Evolutionary conservation across 2,329 filamentous ascomycete genomes (phyloP).

Genomic region (Colletotrichum liriopes): DNA sequence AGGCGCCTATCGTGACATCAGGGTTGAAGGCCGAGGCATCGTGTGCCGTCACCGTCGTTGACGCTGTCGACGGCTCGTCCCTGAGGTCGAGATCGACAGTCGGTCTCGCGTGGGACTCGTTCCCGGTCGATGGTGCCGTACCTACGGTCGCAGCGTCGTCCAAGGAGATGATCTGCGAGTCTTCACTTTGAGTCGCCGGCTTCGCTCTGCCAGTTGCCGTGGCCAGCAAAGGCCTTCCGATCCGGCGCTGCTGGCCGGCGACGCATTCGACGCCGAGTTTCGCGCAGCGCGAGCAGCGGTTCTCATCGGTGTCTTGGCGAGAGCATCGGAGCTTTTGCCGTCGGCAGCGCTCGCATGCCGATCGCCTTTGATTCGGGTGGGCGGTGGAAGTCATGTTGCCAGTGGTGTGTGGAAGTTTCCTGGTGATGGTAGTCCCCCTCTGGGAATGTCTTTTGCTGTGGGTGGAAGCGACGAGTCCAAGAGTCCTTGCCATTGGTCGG

Average conservation of each 20-base stretch:
- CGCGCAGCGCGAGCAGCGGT: constrained; percentile 49
- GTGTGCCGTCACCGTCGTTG: too few species aligned
- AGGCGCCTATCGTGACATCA: neutral
- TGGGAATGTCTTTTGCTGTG: too few species aligned
- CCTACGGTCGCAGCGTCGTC: neutral
- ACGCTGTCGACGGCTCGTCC: neutral
- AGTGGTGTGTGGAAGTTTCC: neutral
- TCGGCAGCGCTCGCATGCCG: constrained; percentile 53
- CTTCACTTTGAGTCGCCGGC: neutral
- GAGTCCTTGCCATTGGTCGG: neutral
- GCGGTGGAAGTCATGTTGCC: constrained; percentile 2
- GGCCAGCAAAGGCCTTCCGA: constrained; percentile 49
- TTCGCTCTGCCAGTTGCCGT: neutral
- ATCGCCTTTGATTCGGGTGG: constrained; percentile 53
- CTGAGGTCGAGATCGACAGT: neutral
- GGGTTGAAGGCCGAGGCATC: too few species aligned
- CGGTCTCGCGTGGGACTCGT: neutral
- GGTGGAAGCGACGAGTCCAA: neutral
- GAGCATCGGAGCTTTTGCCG: constrained; percentile 53
- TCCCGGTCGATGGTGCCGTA: too few species aligned
- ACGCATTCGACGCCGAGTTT: constrained; percentile 50
- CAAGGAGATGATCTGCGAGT: neutral
- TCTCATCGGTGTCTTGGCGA: constrained; percentile 44
- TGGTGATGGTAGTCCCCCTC: too few species aligned
- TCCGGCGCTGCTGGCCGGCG: constrained; percentile 50